Evolutionary conservation across 2,329 filamentous ascomycete genomes (phyloP).

Genomic region (Fusarium tuaranense): DNA sequence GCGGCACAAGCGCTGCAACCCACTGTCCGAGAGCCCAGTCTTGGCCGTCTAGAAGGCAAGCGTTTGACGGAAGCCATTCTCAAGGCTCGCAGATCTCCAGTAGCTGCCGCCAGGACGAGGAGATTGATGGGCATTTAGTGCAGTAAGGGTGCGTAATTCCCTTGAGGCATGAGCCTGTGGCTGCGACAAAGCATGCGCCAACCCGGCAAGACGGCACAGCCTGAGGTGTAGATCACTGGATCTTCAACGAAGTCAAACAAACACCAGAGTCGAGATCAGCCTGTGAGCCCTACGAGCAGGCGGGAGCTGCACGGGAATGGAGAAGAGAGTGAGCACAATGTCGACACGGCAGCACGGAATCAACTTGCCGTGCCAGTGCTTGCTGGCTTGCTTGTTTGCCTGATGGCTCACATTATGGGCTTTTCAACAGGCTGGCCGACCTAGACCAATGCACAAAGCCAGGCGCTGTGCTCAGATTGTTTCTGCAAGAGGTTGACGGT

Average conservation of each 20-base stretch:
- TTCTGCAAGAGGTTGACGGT: neutral
- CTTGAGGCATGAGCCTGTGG: neutral
- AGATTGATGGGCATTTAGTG: neutral
- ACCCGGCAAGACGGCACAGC: slow-evolving; percentile 11
- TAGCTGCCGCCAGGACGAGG: neutral
- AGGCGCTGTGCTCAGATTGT: slow-evolving; percentile 6
- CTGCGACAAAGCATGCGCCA: slow-evolving; percentile 8
- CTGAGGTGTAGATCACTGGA: slow-evolving; percentile 10
- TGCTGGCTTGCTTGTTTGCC: neutral
- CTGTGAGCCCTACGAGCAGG: neutral
- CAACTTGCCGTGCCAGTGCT: neutral
- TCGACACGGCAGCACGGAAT: neutral
- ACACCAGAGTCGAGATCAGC: neutral
- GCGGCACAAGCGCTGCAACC: slow-evolving; percentile 5
- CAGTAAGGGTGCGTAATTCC: neutral
- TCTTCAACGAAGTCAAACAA: neutral
- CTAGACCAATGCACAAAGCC: neutral
- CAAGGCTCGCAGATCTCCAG: neutral
- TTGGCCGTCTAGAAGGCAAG: neutral
- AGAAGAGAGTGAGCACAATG: neutral
- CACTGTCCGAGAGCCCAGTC: neutral
- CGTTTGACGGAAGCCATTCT: neutral
- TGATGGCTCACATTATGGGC: neutral
- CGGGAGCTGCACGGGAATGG: neutral
- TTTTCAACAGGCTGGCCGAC: neutral